Conservation (phyloP, 306 rosid genomes). For the Phaseolus lunatus region DNA sequence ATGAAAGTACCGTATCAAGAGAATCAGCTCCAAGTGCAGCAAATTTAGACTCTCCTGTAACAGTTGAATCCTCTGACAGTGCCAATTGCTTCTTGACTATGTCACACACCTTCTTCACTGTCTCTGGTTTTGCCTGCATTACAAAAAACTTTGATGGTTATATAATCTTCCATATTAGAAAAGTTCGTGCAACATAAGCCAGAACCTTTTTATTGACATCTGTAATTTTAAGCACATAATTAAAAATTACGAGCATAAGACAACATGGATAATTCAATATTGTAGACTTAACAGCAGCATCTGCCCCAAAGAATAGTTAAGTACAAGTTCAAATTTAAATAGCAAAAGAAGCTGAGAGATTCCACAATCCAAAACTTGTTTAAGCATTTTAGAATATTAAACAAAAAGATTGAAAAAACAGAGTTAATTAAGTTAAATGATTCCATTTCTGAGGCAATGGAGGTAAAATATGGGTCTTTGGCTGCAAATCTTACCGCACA, state of each 20-base stretch:
- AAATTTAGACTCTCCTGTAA: constrained; percentile 80
- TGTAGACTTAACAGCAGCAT: not conserved
- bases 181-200: constrained; percentile 8
- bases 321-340: constrained; percentile 13
- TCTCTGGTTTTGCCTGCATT: constrained; percentile 85
- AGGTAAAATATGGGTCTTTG: not conserved
- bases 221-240: constrained; percentile 8
- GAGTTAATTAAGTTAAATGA: constrained; percentile 13
- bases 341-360: constrained; percentile 24
- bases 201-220: not conserved
- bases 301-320: not conserved
- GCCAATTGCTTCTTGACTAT: constrained; percentile 96
- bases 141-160: constrained; percentile 27
- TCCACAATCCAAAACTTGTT: constrained; percentile 10
- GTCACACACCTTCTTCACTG: constrained; percentile 72
- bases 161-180: not conserved
- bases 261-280: not conserved
- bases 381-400: not conserved
- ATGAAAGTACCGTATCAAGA: constrained; percentile 82
- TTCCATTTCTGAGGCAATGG: not conserved
- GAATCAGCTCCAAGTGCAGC: constrained; percentile 93
- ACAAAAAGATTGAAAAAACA: not conserved
- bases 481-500: constrained; percentile 68
- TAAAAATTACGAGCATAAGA: not conserved
- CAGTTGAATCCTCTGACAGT: constrained; percentile 52